Conservation (phyloP, 192 early-diverging fungal genomes). For the Rhizophagus sp. region DNA sequence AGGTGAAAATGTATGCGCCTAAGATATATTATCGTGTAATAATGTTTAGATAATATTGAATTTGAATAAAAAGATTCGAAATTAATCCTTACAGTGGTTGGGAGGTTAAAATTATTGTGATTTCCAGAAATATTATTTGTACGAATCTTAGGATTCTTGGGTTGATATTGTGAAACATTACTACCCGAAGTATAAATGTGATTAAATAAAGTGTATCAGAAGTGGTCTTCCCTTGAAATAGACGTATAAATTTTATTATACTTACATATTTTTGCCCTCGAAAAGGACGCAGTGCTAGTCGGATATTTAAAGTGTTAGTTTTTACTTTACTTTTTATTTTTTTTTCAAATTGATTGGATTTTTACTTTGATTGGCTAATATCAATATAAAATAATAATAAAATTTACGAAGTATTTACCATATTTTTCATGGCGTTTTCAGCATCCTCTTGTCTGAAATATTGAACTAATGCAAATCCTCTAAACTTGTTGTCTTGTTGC, state of each 20-base stretch:
- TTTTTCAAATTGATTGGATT: not conserved
- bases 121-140: not conserved
- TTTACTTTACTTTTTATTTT: too few species aligned
- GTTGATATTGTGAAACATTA: not conserved
- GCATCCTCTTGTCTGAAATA: conserved; percentile 38
- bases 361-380: too few species aligned
- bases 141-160: not conserved
- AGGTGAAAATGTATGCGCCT: conserved; percentile 9
- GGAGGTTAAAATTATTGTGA: not conserved
- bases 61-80: not conserved
- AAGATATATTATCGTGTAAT: not conserved
- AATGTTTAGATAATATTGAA: not conserved
- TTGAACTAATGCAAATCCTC: conserved; percentile 40
- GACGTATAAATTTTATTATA: not conserved
- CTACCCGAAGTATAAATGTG: not conserved
- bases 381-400: too few species aligned
- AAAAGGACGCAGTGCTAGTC: conserved; percentile 10
- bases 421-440: conserved; percentile 26
- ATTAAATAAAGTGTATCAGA: too few species aligned
- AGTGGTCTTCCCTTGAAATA: too few species aligned
- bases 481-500: conserved; percentile 26
- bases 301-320: not conserved
- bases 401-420: conserved; percentile 34
- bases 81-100: not conserved
- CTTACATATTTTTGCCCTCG: conserved; percentile 27